Evolutionary conservation across 2,329 filamentous ascomycete species (phyloP).

Genomic region (Trichoderma atrobrunneum): DNA sequence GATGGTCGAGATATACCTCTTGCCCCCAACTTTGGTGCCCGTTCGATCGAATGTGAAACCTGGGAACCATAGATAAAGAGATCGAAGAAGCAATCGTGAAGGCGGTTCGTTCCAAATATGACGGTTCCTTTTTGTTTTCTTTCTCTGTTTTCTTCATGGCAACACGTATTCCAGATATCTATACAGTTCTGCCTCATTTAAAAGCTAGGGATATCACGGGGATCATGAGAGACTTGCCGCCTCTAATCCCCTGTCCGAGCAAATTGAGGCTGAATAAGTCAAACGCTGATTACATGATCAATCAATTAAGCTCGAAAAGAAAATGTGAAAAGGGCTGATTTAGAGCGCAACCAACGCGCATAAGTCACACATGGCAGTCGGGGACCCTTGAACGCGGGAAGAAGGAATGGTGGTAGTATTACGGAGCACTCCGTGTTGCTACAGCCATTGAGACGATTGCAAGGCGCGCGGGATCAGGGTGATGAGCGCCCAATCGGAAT

Average conservation of each 20-base stretch:
- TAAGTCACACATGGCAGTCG: not conserved
- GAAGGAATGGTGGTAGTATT: not conserved
- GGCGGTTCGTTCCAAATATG: not conserved
- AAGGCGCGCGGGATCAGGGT: not conserved
- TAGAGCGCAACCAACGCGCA: not conserved
- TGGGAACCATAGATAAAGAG: not conserved
- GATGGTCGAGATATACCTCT: not conserved
- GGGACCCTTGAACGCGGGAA: not conserved
- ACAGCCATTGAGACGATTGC: not conserved
- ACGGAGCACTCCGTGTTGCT: not conserved
- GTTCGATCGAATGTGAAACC: not conserved
- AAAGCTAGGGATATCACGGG: not conserved
- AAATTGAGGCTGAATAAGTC: not conserved
- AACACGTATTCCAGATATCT: not conserved
- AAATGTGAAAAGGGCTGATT: not conserved
- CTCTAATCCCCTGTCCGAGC: not conserved
- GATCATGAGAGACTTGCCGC: not conserved
- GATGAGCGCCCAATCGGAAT: not conserved
- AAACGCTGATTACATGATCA: not conserved
- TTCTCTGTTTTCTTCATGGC: not conserved
- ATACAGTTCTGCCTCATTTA: not conserved
- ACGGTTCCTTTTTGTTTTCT: not conserved
- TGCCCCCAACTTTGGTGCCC: not conserved
- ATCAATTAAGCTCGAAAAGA: not conserved
- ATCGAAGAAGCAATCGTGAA: too few species aligned